phyloP scores from a whole-genome alignment of 495 filamentous ascomycete species.

The Aspergillus funiculosus region DNA sequence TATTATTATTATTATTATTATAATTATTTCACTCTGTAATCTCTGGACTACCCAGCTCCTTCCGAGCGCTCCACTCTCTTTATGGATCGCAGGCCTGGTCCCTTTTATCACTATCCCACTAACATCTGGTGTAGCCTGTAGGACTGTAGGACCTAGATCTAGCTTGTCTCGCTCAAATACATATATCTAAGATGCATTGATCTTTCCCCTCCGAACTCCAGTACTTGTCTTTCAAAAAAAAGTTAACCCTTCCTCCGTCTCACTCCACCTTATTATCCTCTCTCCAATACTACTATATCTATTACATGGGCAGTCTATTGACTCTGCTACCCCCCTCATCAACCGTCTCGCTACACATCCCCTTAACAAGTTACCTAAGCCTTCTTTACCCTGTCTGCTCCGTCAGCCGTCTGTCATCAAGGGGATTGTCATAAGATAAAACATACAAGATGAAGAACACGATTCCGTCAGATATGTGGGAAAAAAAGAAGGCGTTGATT shows the following conservation, averaged over 20 bases:
- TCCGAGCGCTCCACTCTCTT: constrained; percentile 6
- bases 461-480: constrained; percentile 46
- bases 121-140: background rate
- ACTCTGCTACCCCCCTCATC: constrained; percentile 3
- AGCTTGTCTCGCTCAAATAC: constrained; percentile 1
- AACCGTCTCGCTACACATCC: no score
- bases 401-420: no score
- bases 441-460: constrained; percentile 46
- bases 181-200: constrained; percentile 17
- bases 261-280: constrained; percentile 1
- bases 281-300: background rate
- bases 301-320: background rate
- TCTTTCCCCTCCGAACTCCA: constrained; percentile 6
- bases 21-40: no score
- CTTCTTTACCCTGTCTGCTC: background rate
- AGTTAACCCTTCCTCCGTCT: background rate
- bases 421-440: no score
- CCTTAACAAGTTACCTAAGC: background rate
- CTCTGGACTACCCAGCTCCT: constrained; percentile 1
- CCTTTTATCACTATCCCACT: constrained; percentile 3
- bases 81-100: constrained; percentile 1
- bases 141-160: constrained; percentile 1
- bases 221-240: constrained; percentile 6
- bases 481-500: constrained; percentile 45
- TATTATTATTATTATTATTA: no score